Conservation (phyloP, 257 asterid genomes). For the Ballota nigra region DNA sequence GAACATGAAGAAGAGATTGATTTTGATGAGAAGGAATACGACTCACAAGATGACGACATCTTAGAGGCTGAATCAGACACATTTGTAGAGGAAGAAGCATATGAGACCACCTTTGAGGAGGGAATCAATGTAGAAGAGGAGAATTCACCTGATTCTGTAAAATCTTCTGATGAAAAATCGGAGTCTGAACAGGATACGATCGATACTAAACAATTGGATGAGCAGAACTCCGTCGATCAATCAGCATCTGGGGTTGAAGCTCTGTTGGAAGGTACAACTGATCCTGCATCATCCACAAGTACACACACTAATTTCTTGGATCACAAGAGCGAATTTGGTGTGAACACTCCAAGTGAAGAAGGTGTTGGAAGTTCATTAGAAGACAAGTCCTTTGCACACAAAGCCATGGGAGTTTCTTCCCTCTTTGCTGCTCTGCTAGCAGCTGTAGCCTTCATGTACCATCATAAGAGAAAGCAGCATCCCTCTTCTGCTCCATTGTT, state of each 20-base stretch:
- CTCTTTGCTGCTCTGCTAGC: constrained; percentile 33
- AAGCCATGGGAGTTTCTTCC: constrained; percentile 25
- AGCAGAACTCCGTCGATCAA: not conserved
- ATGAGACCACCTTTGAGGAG: not conserved
- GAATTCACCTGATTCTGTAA: constrained; percentile 3
- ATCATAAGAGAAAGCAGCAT: constrained; percentile 18
- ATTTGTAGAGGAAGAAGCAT: not conserved
- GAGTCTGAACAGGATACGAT: constrained; percentile 22
- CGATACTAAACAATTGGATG: not conserved
- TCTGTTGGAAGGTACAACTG: constrained; percentile 18
- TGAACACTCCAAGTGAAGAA: constrained; percentile 1
- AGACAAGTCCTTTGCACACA: not conserved
- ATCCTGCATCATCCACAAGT: constrained; percentile 9
- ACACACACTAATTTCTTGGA: constrained; percentile 21
- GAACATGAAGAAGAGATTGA: not conserved
- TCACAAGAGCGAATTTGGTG: constrained; percentile 14
- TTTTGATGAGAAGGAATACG: constrained; percentile 28
- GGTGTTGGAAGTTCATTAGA: constrained; percentile 19
- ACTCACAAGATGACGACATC: not conserved
- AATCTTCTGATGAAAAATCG: not conserved
- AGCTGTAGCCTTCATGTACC: constrained; percentile 28
- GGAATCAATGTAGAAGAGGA: constrained; percentile 13
- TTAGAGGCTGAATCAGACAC: constrained; percentile 4
- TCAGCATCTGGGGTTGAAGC: constrained; percentile 15
- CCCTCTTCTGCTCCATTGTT: not conserved